Base-by-base conservation (phyloP, 352 stramenopile species). In the Elongisporangium anandrum region DNA sequence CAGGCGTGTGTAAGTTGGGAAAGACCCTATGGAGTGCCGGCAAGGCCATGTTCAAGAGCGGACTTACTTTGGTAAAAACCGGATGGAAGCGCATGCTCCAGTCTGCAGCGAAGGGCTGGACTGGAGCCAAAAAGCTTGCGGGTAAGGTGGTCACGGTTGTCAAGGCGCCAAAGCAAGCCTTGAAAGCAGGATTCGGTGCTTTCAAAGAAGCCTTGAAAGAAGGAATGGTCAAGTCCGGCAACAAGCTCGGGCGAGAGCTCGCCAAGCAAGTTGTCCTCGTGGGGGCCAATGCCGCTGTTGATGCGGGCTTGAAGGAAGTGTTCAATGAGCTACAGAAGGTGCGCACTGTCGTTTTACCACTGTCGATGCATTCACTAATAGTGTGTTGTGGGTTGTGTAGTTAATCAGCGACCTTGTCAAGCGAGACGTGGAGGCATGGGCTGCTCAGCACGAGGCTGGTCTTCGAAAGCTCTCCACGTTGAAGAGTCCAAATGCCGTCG, bases 21-120 rank as follows among this genome's bases (percentile, higher is more conserved):
- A 54, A 54, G 17, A n/a, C 12, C 20, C 12, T 54, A 4, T 54
- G 50, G 50, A 26, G 19, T 9, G 50, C 50, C 4, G 50, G 50
- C 20, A 54, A 54, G 17, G 50, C 50, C 20, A 3, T 54, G 0
- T 22, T 26, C 9, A 22, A 54, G 50, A 22, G 50, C 50, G 29
- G 50, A 12, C 20, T 54, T 1, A 54, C 50, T 9, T 17, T 54
- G 4, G 17, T 17, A 13, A 54, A 54, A 12, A 38, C 50, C 10
- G 50, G 20, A 26, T 54, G 50, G 50, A 54, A 54, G 50, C 23
- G 17, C 50, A 26, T 22, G 29, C 21, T 54, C 20, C 50, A 17
- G 20, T 13, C 7, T 15, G 29, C 50, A 26, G 20, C 29, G 20
- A 54, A 54, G 50, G 17, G 20, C 20, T 23, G n/a, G n/a, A n/a